phyloP scores from a whole-genome alignment of 192 early-diverging fungal species.

The Linnemannia zychae region DNA sequence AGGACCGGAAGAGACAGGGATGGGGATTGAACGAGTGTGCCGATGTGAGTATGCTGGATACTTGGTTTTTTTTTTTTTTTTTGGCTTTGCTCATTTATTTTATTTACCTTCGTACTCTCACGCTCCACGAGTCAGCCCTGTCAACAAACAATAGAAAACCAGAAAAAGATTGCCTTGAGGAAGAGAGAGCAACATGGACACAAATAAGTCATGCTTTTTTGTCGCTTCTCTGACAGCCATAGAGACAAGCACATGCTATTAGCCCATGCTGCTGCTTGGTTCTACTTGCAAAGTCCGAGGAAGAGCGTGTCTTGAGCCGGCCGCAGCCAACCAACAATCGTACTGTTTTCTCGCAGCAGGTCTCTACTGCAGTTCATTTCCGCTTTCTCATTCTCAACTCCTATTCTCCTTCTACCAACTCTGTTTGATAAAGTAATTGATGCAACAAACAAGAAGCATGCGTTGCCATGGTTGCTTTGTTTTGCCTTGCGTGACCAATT shows the following conservation, averaged over 20 bases:
- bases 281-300: neutral
- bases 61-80: neutral
- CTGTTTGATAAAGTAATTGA: neutral
- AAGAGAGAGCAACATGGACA: neutral
- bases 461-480: neutral
- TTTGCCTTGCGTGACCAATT: neutral
- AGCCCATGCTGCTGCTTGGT: conserved; percentile 8
- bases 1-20: neutral
- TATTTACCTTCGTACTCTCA: neutral
- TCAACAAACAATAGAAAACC: neutral
- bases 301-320: neutral
- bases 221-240: neutral
- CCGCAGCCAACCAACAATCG: neutral
- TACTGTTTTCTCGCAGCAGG: neutral
- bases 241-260: conserved; percentile 21
- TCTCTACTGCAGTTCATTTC: neutral
- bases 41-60: neutral
- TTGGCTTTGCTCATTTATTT: neutral
- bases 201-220: neutral
- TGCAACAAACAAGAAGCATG: neutral
- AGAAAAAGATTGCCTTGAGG: too few relatives aligned
- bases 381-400: too few relatives aligned
- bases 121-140: neutral
- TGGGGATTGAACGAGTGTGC: neutral
- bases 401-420: too few relatives aligned